Evolutionary conservation across 768 basidiomycete genomes (phyloP).

Genomic region (Suillus spraguei): DNA sequence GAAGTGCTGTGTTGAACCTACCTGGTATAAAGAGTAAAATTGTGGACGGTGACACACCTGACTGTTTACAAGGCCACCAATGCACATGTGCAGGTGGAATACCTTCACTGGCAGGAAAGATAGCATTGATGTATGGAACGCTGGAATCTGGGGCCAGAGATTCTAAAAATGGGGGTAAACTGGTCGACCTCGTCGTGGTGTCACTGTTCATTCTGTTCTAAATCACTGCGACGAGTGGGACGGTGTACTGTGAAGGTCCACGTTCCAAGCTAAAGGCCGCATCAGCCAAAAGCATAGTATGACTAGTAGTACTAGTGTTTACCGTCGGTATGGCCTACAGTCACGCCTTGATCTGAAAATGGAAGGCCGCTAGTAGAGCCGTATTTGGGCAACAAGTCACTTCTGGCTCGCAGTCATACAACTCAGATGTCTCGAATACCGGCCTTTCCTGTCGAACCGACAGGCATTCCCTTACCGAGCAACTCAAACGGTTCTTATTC

Average conservation of each 20-base stretch:
- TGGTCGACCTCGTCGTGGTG: background rate
- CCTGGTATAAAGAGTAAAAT: slow-evolving; percentile 56
- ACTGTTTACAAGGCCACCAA: slow-evolving; percentile 50
- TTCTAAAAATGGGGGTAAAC: slow-evolving; percentile 6
- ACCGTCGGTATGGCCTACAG: no score
- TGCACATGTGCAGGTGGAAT: slow-evolving; percentile 48
- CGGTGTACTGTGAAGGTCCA: background rate
- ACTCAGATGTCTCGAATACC: slow-evolving; percentile 58
- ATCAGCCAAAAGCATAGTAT: background rate
- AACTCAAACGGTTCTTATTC: slow-evolving; percentile 42
- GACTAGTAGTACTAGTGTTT: background rate
- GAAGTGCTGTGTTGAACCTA: slow-evolving; percentile 15
- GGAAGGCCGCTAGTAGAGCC: background rate
- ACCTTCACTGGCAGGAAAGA: slow-evolving; percentile 12
- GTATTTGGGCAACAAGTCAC: background rate
- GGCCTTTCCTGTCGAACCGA: slow-evolving; percentile 47
- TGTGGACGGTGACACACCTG: slow-evolving; percentile 22
- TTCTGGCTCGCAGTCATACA: background rate
- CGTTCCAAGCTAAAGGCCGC: background rate
- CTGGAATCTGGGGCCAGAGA: background rate
- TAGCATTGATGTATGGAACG: slow-evolving; percentile 11
- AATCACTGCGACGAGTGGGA: background rate
- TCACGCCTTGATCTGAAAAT: background rate
- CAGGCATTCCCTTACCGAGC: slow-evolving; percentile 46
- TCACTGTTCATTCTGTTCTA: background rate